phyloP scores from a whole-genome alignment of 139 green algal genomes.

The Tetradesmus lagerheimii region DNA sequence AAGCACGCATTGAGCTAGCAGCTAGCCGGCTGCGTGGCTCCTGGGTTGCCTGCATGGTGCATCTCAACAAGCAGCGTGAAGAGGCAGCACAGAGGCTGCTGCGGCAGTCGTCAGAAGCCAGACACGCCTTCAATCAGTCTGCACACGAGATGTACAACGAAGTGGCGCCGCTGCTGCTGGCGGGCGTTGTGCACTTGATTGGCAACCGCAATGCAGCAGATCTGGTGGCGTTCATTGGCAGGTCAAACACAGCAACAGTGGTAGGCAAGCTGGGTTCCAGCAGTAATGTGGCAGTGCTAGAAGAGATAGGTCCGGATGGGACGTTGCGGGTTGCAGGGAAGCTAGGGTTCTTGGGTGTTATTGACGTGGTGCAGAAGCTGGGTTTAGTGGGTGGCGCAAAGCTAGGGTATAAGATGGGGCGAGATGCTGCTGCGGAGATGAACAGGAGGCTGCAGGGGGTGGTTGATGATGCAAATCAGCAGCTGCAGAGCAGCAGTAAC shows the following conservation, averaged over 20 bases:
- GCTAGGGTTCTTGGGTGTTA: neutral
- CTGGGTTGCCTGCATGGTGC: neutral
- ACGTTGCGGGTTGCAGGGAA: neutral
- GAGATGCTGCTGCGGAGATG: neutral
- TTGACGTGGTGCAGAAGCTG: neutral
- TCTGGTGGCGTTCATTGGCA: neutral
- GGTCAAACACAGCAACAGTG: neutral
- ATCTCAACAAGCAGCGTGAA: constrained; percentile 3
- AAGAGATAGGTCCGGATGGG: neutral
- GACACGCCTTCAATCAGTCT: neutral
- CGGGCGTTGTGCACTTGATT: neutral
- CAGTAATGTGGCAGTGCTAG: neutral
- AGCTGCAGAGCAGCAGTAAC: neutral
- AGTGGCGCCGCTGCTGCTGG: neutral
- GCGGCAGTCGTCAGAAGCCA: neutral
- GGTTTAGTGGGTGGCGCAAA: neutral
- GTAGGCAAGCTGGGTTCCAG: neutral
- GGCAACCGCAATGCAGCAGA: neutral
- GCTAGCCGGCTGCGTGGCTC: neutral
- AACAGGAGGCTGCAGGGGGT: neutral
- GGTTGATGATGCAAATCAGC: neutral
- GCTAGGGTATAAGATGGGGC: neutral
- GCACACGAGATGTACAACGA: neutral
- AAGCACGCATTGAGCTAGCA: neutral
- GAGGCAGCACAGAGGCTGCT: neutral